A percentile compares a stretch with the other conserved stretches of the same genome.
Evolutionary conservation across 2,329 filamentous ascomycete genomes (phyloP).

Genomic region (Sarocladium brachiariae): DNA sequence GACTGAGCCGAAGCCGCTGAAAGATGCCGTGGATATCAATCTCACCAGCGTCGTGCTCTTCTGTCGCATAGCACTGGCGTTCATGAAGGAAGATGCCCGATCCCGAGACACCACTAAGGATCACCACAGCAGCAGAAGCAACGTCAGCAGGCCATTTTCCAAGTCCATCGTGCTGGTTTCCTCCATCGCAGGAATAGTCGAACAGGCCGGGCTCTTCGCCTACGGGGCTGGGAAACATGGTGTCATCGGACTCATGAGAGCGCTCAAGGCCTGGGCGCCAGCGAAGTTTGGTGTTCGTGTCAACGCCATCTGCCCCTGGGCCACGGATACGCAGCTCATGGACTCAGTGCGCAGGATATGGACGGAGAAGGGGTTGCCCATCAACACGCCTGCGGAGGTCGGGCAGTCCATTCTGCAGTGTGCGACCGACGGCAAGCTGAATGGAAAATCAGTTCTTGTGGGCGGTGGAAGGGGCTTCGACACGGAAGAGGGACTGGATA

Average conservation of each 20-base stretch:
- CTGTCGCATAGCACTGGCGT: neutral
- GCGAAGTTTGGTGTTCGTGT: neutral
- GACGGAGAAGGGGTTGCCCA: neutral
- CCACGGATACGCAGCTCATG: neutral
- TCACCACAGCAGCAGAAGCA: neutral
- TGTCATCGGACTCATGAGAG: conserved; percentile 1
- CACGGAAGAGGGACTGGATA: neutral
- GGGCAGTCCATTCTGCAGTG: neutral
- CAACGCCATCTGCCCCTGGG: conserved; percentile 1
- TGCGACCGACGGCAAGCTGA: neutral
- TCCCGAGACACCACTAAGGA: neutral
- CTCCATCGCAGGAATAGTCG: neutral
- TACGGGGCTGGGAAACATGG: conserved; percentile 1
- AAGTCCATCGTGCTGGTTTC: conserved; percentile 6
- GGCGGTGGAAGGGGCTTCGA: neutral
- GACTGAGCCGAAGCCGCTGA: neutral
- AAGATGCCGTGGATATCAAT: neutral
- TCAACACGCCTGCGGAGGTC: conserved; percentile 1
- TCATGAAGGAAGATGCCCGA: conserved; percentile 3
- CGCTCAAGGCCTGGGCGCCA: neutral
- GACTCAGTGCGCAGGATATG: neutral
- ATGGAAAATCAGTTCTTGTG: neutral
- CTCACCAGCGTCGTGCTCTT: neutral
- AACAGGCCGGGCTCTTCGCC: neutral
- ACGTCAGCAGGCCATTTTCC: neutral